A percentile compares a stretch with the other conserved stretches of the same genome.
Conservation (phyloP, 768 basidiomycete genomes). For the Tubosaeta sp. region DNA sequence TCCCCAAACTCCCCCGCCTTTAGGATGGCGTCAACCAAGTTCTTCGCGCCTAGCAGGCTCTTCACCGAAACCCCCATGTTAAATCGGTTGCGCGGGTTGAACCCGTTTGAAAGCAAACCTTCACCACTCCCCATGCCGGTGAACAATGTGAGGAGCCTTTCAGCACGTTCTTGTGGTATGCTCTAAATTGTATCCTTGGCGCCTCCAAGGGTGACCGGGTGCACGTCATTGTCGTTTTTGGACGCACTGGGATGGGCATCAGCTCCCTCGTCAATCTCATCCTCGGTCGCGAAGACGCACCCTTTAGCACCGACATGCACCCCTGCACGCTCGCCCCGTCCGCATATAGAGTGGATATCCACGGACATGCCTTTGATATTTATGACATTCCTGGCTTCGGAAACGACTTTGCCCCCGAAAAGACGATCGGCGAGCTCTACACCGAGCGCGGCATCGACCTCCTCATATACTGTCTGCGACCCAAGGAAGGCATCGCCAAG, state of each 20-base stretch:
- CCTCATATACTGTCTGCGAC: slow-evolving; percentile 28
- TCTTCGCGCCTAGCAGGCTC: slow-evolving; percentile 16
- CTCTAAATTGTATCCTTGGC: too few relatives aligned
- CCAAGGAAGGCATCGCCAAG: slow-evolving; percentile 27
- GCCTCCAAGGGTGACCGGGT: slow-evolving; percentile 27
- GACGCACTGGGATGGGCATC: slow-evolving; percentile 31
- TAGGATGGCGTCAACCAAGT: slow-evolving; percentile 24
- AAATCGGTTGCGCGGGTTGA: slow-evolving; percentile 22
- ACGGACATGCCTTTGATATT: slow-evolving; percentile 29
- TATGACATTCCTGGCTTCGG: slow-evolving; percentile 30
- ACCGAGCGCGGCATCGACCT: slow-evolving; percentile 29
- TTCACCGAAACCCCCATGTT: slow-evolving; percentile 22
- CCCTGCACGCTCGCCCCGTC: slow-evolving; percentile 23
- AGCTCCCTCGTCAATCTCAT: slow-evolving; percentile 32
- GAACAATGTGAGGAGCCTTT: slow-evolving; percentile 21
- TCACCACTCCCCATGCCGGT: slow-evolving; percentile 28
- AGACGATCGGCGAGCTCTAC: slow-evolving; percentile 27
- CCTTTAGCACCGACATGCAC: slow-evolving; percentile 30
- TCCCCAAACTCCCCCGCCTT: not conserved
- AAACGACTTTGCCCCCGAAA: slow-evolving; percentile 18
- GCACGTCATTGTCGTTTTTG: slow-evolving; percentile 31
- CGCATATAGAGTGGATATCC: slow-evolving; percentile 27
- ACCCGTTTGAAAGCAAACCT: slow-evolving; percentile 21
- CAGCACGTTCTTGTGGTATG: not conserved
- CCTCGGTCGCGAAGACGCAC: slow-evolving; percentile 30